Conservation (phyloP, 1,139 yeast genomes). For the Yamadazyma jaroonii region DNA sequence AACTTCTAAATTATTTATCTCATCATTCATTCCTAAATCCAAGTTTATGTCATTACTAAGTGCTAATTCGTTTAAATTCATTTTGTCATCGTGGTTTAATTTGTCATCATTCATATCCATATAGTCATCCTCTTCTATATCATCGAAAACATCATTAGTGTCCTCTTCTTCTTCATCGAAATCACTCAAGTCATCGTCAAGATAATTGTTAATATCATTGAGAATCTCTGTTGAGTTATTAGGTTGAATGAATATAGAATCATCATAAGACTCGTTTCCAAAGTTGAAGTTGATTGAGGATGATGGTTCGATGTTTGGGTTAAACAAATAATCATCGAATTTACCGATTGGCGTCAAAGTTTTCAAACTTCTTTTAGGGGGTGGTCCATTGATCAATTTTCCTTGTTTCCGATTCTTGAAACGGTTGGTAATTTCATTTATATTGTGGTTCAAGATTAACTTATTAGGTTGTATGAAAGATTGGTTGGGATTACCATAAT, state of each 20-base stretch:
- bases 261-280: conserved; percentile 16
- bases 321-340: conserved; percentile 35
- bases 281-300: conserved; percentile 29
- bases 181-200: conserved; percentile 38
- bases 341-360: conserved; percentile 24
- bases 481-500: conserved; percentile 38
- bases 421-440: conserved; percentile 3
- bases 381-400: conserved; percentile 1
- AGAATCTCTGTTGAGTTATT: conserved; percentile 14
- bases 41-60: not conserved
- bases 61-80: conserved; percentile 1
- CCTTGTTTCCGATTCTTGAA: not conserved
- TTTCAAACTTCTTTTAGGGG: conserved; percentile 32
- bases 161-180: conserved; percentile 35
- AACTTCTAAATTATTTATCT: not conserved
- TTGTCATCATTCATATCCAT: conserved; percentile 2
- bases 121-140: conserved; percentile 5
- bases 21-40: conserved; percentile 1
- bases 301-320: conserved; percentile 46
- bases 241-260: conserved; percentile 31
- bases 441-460: conserved; percentile 7
- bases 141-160: conserved; percentile 10
- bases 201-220: conserved; percentile 30
- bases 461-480: conserved; percentile 24
- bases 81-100: conserved; percentile 1